Conservation (phyloP, 345 rosid genomes). For the Rhodomyrtus tomentosa region DNA sequence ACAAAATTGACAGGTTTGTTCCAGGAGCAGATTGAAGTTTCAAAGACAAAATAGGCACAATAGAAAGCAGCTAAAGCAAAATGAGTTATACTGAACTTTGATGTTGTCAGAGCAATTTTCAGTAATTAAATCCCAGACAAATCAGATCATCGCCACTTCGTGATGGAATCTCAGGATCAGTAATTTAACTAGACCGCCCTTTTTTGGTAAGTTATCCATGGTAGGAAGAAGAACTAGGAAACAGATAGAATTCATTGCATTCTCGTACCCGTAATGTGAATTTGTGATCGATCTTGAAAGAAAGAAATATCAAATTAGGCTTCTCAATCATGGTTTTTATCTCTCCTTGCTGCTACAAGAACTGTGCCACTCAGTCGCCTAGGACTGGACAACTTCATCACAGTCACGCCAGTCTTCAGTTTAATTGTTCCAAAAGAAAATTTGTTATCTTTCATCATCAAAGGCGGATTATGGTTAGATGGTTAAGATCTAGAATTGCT, state of each 20-base stretch:
- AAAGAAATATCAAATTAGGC: not conserved
- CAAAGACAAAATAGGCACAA: not conserved
- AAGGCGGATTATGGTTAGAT: not conserved
- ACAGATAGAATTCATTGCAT: not conserved
- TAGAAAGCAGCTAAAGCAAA: not conserved
- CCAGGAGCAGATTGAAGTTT: not conserved
- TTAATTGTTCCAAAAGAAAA: not conserved
- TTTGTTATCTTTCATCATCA: not conserved
- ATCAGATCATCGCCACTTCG: not conserved
- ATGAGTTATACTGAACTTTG: not conserved
- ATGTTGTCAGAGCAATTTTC: not conserved
- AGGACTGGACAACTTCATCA: not conserved
- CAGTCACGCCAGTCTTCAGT: not conserved
- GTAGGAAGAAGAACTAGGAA: not conserved
- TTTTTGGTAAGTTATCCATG: not conserved
- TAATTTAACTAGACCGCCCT: not conserved
- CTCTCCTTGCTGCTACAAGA: not conserved
- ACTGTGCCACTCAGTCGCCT: not conserved
- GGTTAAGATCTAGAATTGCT: not conserved
- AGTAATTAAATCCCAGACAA: not conserved
- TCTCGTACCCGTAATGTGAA: not conserved
- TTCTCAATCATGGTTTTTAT: not conserved
- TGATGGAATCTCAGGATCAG: not conserved
- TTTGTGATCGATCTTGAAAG: not conserved
- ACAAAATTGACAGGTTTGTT: not conserved